Evolutionary conservation across 2,329 filamentous ascomycete genomes (phyloP).

Genomic region (Ophiocordyceps camponoti-leonardi): DNA sequence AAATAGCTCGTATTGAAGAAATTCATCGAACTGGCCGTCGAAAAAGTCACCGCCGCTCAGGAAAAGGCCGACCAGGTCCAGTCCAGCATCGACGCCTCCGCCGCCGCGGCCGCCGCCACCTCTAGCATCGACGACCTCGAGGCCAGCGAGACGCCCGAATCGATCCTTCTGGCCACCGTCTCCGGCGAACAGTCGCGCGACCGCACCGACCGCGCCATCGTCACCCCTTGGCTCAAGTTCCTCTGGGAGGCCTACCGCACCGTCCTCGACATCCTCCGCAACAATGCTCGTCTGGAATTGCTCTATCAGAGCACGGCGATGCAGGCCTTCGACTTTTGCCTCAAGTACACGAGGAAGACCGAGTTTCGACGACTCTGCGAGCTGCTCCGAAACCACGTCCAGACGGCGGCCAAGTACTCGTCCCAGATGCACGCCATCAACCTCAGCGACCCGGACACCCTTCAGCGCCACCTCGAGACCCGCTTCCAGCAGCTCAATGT

Average conservation of each 20-base stretch:
- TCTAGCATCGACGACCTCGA: constrained; percentile 87
- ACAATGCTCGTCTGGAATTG: constrained; percentile 92
- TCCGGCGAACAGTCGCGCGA: constrained; percentile 96
- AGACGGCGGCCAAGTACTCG: constrained; percentile 98
- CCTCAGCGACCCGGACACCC: constrained; percentile 88
- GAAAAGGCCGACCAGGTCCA: constrained; percentile 92
- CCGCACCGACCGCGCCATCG: constrained; percentile 92
- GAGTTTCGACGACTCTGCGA: constrained; percentile 98
- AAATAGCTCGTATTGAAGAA: constrained; percentile 78
- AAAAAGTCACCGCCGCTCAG: constrained; percentile 92
- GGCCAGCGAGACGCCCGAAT: constrained; percentile 93
- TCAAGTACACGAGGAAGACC: constrained; percentile 96
- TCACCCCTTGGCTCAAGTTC: constrained; percentile 98
- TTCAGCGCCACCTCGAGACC: constrained; percentile 93
- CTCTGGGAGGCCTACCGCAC: constrained; percentile 99
- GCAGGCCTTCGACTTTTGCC: constrained; percentile 97
- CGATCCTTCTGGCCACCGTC: constrained; percentile 91
- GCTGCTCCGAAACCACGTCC: constrained; percentile 93
- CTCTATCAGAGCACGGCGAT: constrained; percentile 97
- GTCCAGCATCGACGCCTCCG: constrained; percentile 60
- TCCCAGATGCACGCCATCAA: constrained; percentile 99
- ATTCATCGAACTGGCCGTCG: constrained; percentile 92
- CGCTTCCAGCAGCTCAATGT: constrained; percentile 98
- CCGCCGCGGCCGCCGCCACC: constrained; percentile 21
- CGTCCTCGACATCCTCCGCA: constrained; percentile 94